Percentiles rank a stretch among this genome's conserved stretches.
Conservation (phyloP, 1,284 basidiomycete genomes). For the Schizophyllum amplum region DNA sequence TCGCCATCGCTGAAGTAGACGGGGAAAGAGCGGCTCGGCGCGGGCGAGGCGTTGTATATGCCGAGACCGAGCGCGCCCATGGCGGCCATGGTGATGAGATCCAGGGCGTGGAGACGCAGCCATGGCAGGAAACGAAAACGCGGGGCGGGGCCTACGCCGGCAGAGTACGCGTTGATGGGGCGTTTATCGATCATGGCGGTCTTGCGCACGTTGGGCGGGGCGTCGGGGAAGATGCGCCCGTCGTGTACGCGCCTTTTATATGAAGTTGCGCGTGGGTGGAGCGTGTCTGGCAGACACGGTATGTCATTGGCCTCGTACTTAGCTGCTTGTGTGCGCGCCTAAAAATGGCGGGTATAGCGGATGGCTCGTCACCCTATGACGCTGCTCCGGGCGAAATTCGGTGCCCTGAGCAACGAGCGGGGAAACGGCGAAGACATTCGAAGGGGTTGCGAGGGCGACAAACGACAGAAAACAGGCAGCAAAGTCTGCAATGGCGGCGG, state of each 20-base stretch:
- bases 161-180: neutral
- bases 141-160: neutral
- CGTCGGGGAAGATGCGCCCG: neutral
- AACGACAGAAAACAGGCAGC: too few species aligned
- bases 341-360: too few species aligned
- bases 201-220: neutral
- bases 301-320: neutral
- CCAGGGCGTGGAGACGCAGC: conserved; percentile 34
- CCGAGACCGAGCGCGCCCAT: conserved; percentile 41
- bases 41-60: conserved; percentile 33
- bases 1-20: conserved; percentile 29
- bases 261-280: neutral
- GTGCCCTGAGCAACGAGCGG: too few species aligned
- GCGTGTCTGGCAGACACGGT: neutral
- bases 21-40: conserved; percentile 31
- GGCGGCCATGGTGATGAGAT: conserved; percentile 38
- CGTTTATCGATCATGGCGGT: neutral
- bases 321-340: neutral
- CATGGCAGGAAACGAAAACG: conserved; percentile 27
- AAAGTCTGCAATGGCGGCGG: too few species aligned
- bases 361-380: neutral
- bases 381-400: neutral
- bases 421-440: too few species aligned
- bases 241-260: neutral
- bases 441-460: too few species aligned